These are phyloP conservation scores for Pezicula carpinea DNA, from an alignment of 2,329 filamentous ascomycete genomes.

Conservation along the genomic window DNA sequence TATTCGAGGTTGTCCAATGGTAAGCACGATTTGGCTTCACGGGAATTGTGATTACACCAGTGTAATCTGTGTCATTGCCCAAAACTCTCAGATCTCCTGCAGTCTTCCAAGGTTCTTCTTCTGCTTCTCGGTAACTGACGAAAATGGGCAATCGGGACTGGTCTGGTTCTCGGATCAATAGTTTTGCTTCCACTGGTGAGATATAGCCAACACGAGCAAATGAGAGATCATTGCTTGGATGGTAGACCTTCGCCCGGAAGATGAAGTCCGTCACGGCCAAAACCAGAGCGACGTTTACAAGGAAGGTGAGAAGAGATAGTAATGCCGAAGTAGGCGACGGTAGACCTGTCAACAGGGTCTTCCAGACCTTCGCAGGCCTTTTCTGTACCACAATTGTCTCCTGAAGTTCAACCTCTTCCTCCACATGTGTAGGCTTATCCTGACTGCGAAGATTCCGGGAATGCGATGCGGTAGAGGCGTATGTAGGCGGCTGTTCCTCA, in stretches of 20 bases:
- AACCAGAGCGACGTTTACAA: conserved; percentile 67
- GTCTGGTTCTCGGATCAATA: conserved; percentile 83
- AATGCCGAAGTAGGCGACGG: conserved; percentile 67
- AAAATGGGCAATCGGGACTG: conserved; percentile 68
- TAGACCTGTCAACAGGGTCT: conserved; percentile 68
- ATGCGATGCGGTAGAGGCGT: conserved; percentile 21
- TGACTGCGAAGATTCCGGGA: conserved; percentile 19
- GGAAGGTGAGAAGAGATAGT: conserved; percentile 62
- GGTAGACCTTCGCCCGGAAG: conserved; percentile 64
- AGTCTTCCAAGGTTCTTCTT: conserved; percentile 59
- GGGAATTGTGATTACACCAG: conserved; percentile 62
- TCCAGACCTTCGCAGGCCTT: conserved; percentile 50
- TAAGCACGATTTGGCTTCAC: conserved; percentile 69
- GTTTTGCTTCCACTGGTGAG: conserved; percentile 70
- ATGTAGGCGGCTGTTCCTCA: conserved; percentile 28
- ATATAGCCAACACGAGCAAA: conserved; percentile 88
- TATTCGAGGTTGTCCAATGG: conserved; percentile 81
- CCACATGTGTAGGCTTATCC: conserved; percentile 32
- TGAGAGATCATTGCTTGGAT: conserved; percentile 70
- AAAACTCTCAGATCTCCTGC: conserved; percentile 63
- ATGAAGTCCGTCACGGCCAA: conserved; percentile 72
- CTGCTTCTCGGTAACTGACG: conserved; percentile 58
- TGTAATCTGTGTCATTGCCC: conserved; percentile 77
- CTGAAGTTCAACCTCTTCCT: conserved; percentile 53
- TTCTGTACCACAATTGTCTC: conserved; percentile 59